These are phyloP conservation scores for Colletotrichum magnum DNA, from an alignment of 2,329 filamentous ascomycete species.

Conservation along the genomic window DNA sequence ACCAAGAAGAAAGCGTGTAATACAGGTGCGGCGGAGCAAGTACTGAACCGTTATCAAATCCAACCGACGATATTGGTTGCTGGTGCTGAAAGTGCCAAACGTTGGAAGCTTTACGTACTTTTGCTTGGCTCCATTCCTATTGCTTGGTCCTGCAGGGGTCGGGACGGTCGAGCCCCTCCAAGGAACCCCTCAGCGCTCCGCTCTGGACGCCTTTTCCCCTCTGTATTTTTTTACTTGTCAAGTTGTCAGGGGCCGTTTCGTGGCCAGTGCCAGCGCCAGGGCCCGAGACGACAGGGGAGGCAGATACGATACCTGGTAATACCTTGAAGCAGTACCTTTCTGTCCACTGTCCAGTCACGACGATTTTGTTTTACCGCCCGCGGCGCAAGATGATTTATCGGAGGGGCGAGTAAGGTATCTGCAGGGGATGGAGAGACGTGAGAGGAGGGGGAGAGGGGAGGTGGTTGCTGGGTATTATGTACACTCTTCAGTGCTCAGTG, in stretches of 20 bases:
- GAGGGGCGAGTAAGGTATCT: not conserved
- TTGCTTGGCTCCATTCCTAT: no score
- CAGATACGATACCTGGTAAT: no score
- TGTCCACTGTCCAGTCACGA: no score
- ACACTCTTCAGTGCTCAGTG: no score
- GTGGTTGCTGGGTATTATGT: no score
- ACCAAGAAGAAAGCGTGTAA: no score
- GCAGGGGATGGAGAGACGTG: not conserved
- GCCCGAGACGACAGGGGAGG: not conserved
- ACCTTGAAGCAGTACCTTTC: no score
- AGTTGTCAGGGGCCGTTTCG: not conserved
- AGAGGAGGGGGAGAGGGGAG: constrained; percentile 1
- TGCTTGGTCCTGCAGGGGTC: constrained; percentile 4
- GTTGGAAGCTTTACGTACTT: no score
- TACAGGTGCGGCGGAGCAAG: no score
- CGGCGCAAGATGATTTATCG: constrained; percentile 1
- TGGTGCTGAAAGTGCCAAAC: no score
- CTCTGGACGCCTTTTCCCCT: not conserved
- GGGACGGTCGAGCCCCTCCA: constrained; percentile 1
- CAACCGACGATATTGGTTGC: no score
- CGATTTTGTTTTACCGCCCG: not conserved
- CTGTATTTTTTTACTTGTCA: not conserved
- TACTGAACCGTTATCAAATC: no score
- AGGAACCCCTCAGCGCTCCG: not conserved
- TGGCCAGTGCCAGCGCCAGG: constrained; percentile 7